Base-by-base conservation (phyloP, 495 filamentous ascomycete genomes). In the Penicillium lividum region DNA sequence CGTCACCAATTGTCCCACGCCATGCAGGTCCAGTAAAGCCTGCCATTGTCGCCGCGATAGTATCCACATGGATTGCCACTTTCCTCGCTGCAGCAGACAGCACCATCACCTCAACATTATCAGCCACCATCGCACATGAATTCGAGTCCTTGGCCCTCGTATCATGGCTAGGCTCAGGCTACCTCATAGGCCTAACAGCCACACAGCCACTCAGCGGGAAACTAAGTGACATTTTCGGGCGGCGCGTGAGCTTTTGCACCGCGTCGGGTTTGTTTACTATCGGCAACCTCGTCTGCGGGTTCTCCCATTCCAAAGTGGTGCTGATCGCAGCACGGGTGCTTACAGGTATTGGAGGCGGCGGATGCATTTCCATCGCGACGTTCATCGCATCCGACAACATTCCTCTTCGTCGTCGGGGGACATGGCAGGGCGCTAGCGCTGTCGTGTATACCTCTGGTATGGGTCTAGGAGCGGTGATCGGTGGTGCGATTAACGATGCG, bases 221-320 rank as follows among this genome's bases (percentile, higher is more conserved):
- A 54, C 36, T 64, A 46, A 64, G 54, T 49, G 62, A 64, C 25
- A 64, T 64, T 15, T 64, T 61, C 36, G 62, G 62, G 16, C 62
- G 62, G 11, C 45, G 48, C 27, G 52, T 42, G 15, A 61, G 45
- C 22, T 60, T 64, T 16, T 54, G 54, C 48, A 25, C 48, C 33
- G 54, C 62, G 5, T 36, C 54, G 15, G 18, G 7, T 7, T 42
- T 64, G 45, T 64, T 64, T 25, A 58, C 62, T 13, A 53, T 61
- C 42, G 58, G 62, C 3, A 64, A 60, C 6, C 43, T 64, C 2
- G 42, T 54, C 9, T 61, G 62, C 13, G 62, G 62, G 5, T 40
- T 56, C n/a, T 38, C 62, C 1, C 25, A 22, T 22, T 61, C 58
- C n/a, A 52, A 55, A 25, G 0, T 44, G 5, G 31, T 55, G 3